A percentile compares a stretch with the other conserved stretches of the same genome.
Evolutionary conservation across 2,329 filamentous ascomycete genomes (phyloP).

Genomic region (Lachnellula occidentalis): DNA sequence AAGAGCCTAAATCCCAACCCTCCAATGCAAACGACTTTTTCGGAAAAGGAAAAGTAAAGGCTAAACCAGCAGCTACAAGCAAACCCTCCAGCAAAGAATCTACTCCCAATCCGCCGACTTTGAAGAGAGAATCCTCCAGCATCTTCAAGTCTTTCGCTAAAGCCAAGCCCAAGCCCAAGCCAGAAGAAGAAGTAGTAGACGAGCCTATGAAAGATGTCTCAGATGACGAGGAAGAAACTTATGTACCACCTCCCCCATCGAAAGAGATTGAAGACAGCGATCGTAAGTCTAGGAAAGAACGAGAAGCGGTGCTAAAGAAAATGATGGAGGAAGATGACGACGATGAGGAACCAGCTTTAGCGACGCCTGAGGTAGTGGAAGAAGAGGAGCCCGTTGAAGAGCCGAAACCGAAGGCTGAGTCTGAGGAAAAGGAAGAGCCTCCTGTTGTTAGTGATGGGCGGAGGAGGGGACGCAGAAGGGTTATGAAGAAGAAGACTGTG

Average conservation of each 20-base stretch:
- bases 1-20: slow-evolving; percentile 21
- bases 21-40: slow-evolving; percentile 33
- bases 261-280: slow-evolving; percentile 28
- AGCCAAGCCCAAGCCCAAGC: slow-evolving; percentile 51
- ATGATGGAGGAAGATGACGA: slow-evolving; percentile 75
- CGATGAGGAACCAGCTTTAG: slow-evolving; percentile 32
- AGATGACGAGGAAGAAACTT: slow-evolving; percentile 48
- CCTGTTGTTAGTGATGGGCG: slow-evolving; percentile 52
- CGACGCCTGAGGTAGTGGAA: slow-evolving; percentile 44
- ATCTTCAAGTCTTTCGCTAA: slow-evolving; percentile 80
- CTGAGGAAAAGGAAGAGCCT: slow-evolving; percentile 38
- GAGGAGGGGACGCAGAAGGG: slow-evolving; percentile 67
- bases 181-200: slow-evolving; percentile 44
- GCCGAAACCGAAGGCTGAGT: slow-evolving; percentile 21
- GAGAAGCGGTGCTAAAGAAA: slow-evolving; percentile 59
- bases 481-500: slow-evolving; percentile 82
- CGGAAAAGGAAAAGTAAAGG: slow-evolving; percentile 31
- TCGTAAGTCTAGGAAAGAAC: slow-evolving; percentile 50
- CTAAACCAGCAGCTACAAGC: slow-evolving; percentile 12
- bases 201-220: slow-evolving; percentile 50
- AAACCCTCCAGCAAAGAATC: slow-evolving; percentile 23
- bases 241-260: slow-evolving; percentile 38
- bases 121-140: slow-evolving; percentile 56
- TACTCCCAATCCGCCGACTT: slow-evolving; percentile 24
- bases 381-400: slow-evolving; percentile 35